These are phyloP conservation scores for Alternaria hordeiaustralica DNA, from an alignment of 2,329 filamentous ascomycete species.

Conservation along the genomic window DNA sequence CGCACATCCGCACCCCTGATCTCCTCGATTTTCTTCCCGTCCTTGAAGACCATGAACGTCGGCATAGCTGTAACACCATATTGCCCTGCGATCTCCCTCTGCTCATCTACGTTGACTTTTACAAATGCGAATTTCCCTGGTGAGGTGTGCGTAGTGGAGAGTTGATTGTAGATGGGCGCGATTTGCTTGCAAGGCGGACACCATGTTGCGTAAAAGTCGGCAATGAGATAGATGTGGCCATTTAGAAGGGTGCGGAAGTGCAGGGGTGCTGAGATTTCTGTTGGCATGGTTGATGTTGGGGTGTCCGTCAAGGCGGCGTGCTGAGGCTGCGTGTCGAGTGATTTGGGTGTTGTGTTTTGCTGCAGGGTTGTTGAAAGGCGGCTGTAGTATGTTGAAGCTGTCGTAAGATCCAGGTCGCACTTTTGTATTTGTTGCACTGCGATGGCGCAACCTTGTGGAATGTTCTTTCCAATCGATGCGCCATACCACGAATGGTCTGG, in stretches of 20 bases:
- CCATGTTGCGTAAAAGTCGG: constrained; percentile 63
- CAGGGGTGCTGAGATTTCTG: constrained; percentile 39
- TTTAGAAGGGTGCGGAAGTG: constrained; percentile 46
- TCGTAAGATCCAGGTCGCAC: no score
- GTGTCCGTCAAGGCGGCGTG: neutral
- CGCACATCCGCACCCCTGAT: constrained; percentile 39
- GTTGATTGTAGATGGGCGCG: constrained; percentile 58
- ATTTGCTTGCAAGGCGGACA: constrained; percentile 65
- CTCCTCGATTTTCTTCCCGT: constrained; percentile 38
- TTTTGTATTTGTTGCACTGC: neutral
- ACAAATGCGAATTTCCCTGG: constrained; percentile 57
- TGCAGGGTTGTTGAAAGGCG: neutral
- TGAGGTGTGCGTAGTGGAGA: constrained; percentile 57
- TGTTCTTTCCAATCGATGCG: constrained; percentile 12
- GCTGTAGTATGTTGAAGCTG: neutral
- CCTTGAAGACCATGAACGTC: constrained; percentile 44
- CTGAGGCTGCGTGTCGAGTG: neutral
- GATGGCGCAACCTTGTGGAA: constrained; percentile 27
- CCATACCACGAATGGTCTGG: constrained; percentile 2
- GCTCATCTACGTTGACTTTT: constrained; percentile 63
- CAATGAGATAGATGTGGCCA: constrained; percentile 51
- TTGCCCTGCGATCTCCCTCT: constrained; percentile 56
- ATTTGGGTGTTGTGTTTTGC: neutral
- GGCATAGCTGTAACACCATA: constrained; percentile 57
- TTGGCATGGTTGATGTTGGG: constrained; percentile 29